Evolutionary conservation across 805 yeast species (phyloP).

Genomic region (Hanseniaspora meyeri): DNA sequence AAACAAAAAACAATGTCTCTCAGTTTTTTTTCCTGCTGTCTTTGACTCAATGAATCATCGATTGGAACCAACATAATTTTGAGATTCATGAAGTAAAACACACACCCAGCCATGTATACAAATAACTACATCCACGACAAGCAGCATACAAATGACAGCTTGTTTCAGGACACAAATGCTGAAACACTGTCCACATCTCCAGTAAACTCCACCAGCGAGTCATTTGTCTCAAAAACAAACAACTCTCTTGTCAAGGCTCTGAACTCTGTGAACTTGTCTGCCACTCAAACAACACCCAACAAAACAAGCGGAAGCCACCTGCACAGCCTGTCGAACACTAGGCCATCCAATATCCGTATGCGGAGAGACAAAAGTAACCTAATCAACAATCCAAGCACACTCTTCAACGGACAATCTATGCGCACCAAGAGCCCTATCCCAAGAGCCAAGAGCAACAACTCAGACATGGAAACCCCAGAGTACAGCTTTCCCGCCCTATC

Average conservation of each 20-base stretch:
- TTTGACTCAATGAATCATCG: background rate
- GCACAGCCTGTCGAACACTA: background rate
- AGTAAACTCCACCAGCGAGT: background rate
- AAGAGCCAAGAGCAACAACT: constrained; percentile 10
- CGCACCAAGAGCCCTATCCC: background rate
- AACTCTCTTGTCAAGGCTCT: constrained; percentile 8
- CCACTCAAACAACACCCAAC: background rate
- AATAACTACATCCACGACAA: constrained; percentile 10
- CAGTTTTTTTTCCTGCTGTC: too few species aligned
- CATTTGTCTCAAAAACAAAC: background rate
- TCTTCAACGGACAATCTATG: background rate
- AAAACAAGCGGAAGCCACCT: background rate
- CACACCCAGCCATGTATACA: background rate
- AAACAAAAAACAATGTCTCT: too few species aligned
- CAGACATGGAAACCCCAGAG: background rate
- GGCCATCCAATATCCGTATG: constrained; percentile 8
- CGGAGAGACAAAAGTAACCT: constrained; percentile 8
- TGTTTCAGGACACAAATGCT: constrained; percentile 1
- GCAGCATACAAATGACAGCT: constrained; percentile 10
- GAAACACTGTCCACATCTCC: constrained; percentile 1
- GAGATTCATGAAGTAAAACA: too few species aligned
- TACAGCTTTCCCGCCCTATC: background rate
- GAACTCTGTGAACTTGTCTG: background rate
- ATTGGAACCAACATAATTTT: background rate
- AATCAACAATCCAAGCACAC: background rate